phyloP scores from a whole-genome alignment of 108 stramenopile species.

The Pseudonitzschia multistriata region DNA sequence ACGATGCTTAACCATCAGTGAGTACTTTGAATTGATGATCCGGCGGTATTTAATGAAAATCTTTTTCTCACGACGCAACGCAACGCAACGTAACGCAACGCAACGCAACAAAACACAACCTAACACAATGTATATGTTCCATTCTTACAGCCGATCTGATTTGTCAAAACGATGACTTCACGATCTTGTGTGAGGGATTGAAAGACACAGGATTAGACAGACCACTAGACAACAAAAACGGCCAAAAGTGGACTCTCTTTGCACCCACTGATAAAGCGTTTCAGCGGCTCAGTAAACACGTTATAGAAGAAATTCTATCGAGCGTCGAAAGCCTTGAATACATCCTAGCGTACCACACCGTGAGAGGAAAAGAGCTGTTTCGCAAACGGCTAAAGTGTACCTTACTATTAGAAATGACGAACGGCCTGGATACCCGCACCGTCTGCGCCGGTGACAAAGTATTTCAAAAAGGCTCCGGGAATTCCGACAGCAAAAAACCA shows the following conservation, averaged over 20 bases:
- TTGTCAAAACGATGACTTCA: not conserved
- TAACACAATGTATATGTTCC: not conserved
- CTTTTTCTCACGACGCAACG: not conserved
- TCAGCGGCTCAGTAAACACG: not conserved
- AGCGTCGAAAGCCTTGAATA: not conserved
- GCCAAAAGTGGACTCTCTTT: not conserved
- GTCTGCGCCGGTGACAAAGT: not conserved
- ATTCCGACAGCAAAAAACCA: not conserved
- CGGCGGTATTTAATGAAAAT: too few relatives aligned
- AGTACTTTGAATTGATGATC: too few relatives aligned
- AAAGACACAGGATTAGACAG: not conserved
- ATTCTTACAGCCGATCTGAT: conserved; percentile 1
- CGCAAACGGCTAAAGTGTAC: conserved; percentile 1
- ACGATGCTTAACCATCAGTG: too few relatives aligned
- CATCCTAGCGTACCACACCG: conserved; percentile 7
- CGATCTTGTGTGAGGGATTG: not conserved
- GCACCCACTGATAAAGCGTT: conserved; percentile 6
- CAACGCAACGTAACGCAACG: not conserved
- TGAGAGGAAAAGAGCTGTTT: not conserved
- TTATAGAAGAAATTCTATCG: not conserved
- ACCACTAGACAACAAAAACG: not conserved
- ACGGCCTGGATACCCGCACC: conserved; percentile 16
- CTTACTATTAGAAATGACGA: conserved; percentile 9
- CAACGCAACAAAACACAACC: not conserved
- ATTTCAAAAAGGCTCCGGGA: conserved; percentile 23